Evolutionary conservation across 495 filamentous ascomycete genomes (phyloP).

Genomic region (Lophium mytilinum): DNA sequence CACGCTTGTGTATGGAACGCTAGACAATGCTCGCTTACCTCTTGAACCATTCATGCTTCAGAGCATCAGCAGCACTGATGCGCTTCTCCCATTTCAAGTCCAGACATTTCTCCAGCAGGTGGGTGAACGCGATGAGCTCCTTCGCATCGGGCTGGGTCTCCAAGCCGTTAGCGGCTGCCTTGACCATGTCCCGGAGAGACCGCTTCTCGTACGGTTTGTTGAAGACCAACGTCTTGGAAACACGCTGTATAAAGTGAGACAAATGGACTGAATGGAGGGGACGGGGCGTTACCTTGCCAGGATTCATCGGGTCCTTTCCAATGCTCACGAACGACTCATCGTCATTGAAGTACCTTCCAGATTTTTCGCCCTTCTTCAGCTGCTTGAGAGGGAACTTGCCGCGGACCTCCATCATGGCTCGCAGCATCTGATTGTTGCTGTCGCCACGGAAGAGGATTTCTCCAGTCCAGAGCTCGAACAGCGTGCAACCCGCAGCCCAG

Average conservation of each 20-base stretch:
- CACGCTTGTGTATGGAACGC: too few relatives aligned
- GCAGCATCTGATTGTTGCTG: constrained; percentile 97
- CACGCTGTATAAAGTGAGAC: constrained; percentile 5
- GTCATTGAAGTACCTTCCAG: constrained; percentile 76
- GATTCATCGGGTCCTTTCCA: constrained; percentile 59
- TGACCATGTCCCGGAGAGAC: constrained; percentile 69
- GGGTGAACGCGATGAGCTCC: constrained; percentile 72
- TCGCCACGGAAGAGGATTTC: constrained; percentile 93
- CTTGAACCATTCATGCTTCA: constrained; percentile 63
- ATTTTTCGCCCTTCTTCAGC: constrained; percentile 67
- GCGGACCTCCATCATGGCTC: constrained; percentile 89
- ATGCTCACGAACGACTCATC: constrained; percentile 76
- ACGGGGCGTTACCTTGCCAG: background rate
- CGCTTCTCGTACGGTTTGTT: constrained; percentile 47
- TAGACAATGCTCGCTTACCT: too few relatives aligned
- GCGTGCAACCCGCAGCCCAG: constrained; percentile 94
- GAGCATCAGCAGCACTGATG: constrained; percentile 73
- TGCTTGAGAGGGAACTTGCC: constrained; percentile 86
- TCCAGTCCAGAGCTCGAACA: constrained; percentile 94
- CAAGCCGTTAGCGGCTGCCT: constrained; percentile 65
- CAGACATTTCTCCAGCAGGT: constrained; percentile 79
- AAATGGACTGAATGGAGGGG: background rate
- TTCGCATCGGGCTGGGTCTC: constrained; percentile 53
- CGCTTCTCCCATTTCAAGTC: constrained; percentile 89
- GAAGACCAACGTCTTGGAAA: constrained; percentile 11